Evolutionary conservation across 495 filamentous ascomycete species (phyloP), one percentile per base, ranked within the genome.

Genomic region (Penicillium pancosmium): DNA sequence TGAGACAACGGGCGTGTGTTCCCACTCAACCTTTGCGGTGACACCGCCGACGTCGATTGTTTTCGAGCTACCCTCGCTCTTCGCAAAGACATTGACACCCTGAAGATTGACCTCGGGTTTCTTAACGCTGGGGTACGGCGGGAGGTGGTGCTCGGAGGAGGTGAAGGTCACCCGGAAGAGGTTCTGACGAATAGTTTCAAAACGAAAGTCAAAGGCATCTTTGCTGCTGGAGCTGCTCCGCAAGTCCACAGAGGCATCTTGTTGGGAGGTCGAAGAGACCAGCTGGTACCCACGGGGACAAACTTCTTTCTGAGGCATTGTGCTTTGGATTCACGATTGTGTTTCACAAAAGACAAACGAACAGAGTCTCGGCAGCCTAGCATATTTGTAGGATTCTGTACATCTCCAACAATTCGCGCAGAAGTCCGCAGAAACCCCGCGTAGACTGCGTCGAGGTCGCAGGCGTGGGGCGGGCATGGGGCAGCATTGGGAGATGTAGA

Each of bases 101-200:
- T 67, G 50, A 11, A 78, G 61, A 50, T 73, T 61, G 34, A 69
- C 68, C 23, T 73, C 63, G 10, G 81, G 85, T 38, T 75, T 77
- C 23, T 62, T 70, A 16, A 84, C 77, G 55, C 82, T 86, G 19
- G 85, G 85, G 70, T 82, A 81, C 6, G 84, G 85, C 38, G 86
- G 82, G 18, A 87, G 64, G 19, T 80, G 80, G 63, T 88, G 84
- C 13, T 77, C 66, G 35, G 70, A 55, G 8, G 85, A 85, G 25
- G 83, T 78, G 69, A 89, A 89, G 9, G 82, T 85, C 35, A 85
- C 87, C 18, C 86, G 78, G 68, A 88, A 89, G 4, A 89, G 70
- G 48, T 86, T 84, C 15, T 80, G 74, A 21, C 81, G 79, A 36
- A 88, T 27, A 5, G 79, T 77, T 63, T 88, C 80, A 65, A 89